Conservation (phyloP, 2,329 filamentous ascomycete species). For the Talaromyces marneffei region DNA sequence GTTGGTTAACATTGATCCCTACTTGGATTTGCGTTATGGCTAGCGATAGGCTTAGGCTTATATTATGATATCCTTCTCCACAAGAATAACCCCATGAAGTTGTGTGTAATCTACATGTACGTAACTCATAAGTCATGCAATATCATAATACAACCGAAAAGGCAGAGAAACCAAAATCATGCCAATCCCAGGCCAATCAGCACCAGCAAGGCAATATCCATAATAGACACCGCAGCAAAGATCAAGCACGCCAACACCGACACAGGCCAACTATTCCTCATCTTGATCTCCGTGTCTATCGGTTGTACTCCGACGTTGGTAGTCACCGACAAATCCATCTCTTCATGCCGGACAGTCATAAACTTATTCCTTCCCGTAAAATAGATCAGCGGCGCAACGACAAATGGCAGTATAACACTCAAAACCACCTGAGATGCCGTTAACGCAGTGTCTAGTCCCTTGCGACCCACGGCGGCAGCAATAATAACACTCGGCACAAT, state of each 20-base stretch:
- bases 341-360: conserved; percentile 63
- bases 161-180: conserved; percentile 15
- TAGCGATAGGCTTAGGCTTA: not conserved
- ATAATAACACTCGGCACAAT: conserved; percentile 80
- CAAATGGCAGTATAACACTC: conserved; percentile 72
- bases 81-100: not conserved
- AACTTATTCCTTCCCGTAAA: conserved; percentile 74
- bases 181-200: conserved; percentile 53
- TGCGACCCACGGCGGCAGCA: conserved; percentile 67
- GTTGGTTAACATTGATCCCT: conserved; percentile 17
- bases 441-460: conserved; percentile 65
- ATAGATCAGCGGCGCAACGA: conserved; percentile 76
- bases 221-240: conserved; percentile 68
- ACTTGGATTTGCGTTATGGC: not conserved
- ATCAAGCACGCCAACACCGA: conserved; percentile 55
- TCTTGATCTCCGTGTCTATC: conserved; percentile 42
- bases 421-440: conserved; percentile 73
- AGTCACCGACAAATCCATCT: conserved; percentile 16
- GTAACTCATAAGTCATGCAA: not conserved
- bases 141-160: not conserved
- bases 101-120: not conserved
- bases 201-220: conserved; percentile 74
- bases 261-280: conserved; percentile 68
- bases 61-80: not conserved
- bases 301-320: not conserved